Base-by-base conservation (phyloP, 352 stramenopile species). In the Phytopythium mirpurense region DNA sequence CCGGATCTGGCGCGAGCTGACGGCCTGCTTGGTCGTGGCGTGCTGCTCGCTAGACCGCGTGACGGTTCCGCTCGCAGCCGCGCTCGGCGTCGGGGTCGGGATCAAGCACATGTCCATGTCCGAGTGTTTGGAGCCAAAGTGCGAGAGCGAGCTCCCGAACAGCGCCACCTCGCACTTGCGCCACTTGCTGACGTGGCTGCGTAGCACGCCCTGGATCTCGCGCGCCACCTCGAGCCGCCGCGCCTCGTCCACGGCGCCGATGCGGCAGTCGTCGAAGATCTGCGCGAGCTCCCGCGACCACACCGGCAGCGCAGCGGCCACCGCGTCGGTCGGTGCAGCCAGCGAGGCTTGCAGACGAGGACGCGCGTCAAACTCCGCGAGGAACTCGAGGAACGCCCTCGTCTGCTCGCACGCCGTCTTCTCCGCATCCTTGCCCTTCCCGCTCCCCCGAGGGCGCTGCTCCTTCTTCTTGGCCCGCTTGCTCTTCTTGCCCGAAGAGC, bases 101-200 rank as follows among this genome's bases (percentile, higher is more conserved):
- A 86, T 63, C 11, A 91, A 60, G 54, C 81, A 89, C 66, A 94
- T 71, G 58, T 94, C 83, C 19, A 92, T 50, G 57, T 94, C 83
- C 36, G 79, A 94, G 24, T 53, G 67, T 31, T 70, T 74, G 14
- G 83, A 86, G 27, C 83, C 83, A 37, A 80, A 92, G 44, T 71
- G 81, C 40, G 81, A 91, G 49, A 90, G 49, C 1, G 83, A 94
- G 32, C 83, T 94, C 47, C 83, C 83, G 44, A 88, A 94, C 6
- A 88, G 67, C 53, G 77, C 44, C 14, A 90, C 48, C 14, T 83
- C 53, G 29, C 70, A 80, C 19, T 71, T 52, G 0, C 62, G 70
- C 73, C 77, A 86, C 44, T 83, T 77, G 50, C 43, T 67, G 24
- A 72, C 51, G n/a, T 79, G 54, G 1, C 51, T 61, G 34, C 65